Evolutionary conservation across 108 stramenopile species (phyloP).

Genomic region (Skeletonema tropicum): DNA sequence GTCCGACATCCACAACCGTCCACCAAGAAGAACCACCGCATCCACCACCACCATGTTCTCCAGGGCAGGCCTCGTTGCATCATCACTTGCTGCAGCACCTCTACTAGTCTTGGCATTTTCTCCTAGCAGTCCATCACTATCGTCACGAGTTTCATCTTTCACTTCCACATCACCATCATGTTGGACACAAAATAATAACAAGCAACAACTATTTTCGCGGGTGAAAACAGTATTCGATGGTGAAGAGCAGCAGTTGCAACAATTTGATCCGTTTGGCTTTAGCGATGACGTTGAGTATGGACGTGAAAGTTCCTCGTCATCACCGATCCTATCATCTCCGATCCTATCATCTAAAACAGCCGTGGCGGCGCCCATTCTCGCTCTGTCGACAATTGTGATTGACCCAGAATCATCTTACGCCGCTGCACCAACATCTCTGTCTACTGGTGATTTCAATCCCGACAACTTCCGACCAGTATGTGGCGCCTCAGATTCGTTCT

Average conservation of each 20-base stretch:
- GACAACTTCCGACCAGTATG: constrained; percentile 87
- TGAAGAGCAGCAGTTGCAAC: background rate
- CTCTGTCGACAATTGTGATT: constrained; percentile 14
- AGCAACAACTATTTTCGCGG: background rate
- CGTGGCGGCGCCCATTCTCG: constrained; percentile 9
- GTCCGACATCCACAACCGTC: too few relatives aligned
- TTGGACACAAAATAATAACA: background rate
- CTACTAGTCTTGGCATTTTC: constrained; percentile 1
- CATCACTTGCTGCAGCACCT: background rate
- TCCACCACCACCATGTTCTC: background rate
- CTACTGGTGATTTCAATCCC: constrained; percentile 71
- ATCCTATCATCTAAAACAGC: background rate
- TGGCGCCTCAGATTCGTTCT: constrained; percentile 82
- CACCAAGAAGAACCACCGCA: background rate
- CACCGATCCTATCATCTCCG: background rate
- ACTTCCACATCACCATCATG: background rate
- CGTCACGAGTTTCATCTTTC: constrained; percentile 7
- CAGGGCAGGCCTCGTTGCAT: background rate
- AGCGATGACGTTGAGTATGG: background rate
- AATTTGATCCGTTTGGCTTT: background rate
- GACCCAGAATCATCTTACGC: constrained; percentile 4
- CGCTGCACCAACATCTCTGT: constrained; percentile 16
- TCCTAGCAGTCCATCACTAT: background rate
- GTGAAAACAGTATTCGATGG: background rate
- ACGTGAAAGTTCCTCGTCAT: background rate